Base-by-base conservation (phyloP, 1,284 basidiomycete species). In the Puccinia sorghi region DNA sequence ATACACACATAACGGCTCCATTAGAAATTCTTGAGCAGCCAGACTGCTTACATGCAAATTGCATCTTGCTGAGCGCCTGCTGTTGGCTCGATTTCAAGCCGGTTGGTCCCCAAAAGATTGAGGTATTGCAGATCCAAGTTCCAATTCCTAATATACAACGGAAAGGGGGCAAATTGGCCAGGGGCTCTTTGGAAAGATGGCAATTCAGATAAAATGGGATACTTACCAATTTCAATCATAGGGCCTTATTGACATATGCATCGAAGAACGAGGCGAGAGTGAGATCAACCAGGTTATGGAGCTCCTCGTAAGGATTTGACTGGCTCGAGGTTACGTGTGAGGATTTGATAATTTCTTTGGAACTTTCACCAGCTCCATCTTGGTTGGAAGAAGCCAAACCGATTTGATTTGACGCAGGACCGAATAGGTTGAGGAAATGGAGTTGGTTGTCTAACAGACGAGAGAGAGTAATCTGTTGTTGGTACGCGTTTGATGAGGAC, bases 191-290 rank as follows among this genome's bases (percentile, higher is more conserved):
- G n/a, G 2, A 8, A 50, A 64, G 12, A 70, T 17, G 20, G n/a
- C 12, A 70, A 37, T 25, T 25, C 3, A 67, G 43, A n/a, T n/a
- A n/a, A 78, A 79, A 71, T 5, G 32, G 32, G 0, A 43, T 57
- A 86, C 88, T 74, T 81, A 95, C 97, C 97, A 99, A 85, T 99
- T 99, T 96, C 96, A 99, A 86, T 99, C 97, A 85, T 96, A 99
- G 83, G 96, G 93, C 91, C 91, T n/a, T 87, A 71, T 84, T 86
- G 41, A 97, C 93, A 83, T 97, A 98, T 15, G 94, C 94, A 85
- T 98, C 95, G 83, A 99, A 98, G 91, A 94, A 98, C 0, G 96
- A 95, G 81, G 97, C 95, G 67, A 98, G 94, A 83, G 94, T 96
- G 81, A 90, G 91, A 83, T 96, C 97, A 13, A 99, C 94, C 37